Conservation (phyloP, 208 protist species). For the Leishmania guyanensis region DNA sequence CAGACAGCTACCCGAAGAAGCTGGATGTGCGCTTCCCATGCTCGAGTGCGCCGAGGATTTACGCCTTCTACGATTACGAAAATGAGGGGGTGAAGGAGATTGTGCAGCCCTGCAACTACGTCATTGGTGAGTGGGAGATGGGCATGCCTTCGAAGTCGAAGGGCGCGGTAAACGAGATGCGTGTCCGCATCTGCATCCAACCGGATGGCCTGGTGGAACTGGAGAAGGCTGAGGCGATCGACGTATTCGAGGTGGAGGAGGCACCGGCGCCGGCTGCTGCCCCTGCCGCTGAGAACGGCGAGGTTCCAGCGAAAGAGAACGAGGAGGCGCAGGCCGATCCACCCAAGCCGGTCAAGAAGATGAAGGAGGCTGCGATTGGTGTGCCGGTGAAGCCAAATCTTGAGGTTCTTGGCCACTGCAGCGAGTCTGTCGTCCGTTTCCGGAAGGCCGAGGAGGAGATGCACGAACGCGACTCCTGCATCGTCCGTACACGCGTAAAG, state of each 20-base stretch:
- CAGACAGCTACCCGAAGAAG: constrained; percentile 75
- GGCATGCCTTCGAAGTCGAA: constrained; percentile 37
- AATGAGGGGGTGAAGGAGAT: constrained; percentile 43
- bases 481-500: constrained; percentile 77
- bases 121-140: constrained; percentile 79
- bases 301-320: constrained; percentile 31
- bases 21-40: constrained; percentile 82
- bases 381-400: constrained; percentile 62
- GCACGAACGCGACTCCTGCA: constrained; percentile 64
- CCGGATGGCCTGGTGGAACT: constrained; percentile 67
- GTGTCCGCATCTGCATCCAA: constrained; percentile 66
- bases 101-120: constrained; percentile 45
- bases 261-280: constrained; percentile 18
- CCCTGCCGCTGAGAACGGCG: constrained; percentile 30
- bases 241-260: constrained; percentile 81
- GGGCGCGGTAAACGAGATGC: constrained; percentile 53
- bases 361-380: constrained; percentile 46
- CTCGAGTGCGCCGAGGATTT: constrained; percentile 70
- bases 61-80: constrained; percentile 81
- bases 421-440: constrained; percentile 54
- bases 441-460: constrained; percentile 77
- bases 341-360: constrained; percentile 28
- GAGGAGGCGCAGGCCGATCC: constrained; percentile 28
- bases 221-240: constrained; percentile 64
- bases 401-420: constrained; percentile 55